Percentiles rank a stretch among this genome's conserved stretches.
Evolutionary conservation across 495 filamentous ascomycete species (phyloP).

Genomic region (Massariosphaeria phaeospora): DNA sequence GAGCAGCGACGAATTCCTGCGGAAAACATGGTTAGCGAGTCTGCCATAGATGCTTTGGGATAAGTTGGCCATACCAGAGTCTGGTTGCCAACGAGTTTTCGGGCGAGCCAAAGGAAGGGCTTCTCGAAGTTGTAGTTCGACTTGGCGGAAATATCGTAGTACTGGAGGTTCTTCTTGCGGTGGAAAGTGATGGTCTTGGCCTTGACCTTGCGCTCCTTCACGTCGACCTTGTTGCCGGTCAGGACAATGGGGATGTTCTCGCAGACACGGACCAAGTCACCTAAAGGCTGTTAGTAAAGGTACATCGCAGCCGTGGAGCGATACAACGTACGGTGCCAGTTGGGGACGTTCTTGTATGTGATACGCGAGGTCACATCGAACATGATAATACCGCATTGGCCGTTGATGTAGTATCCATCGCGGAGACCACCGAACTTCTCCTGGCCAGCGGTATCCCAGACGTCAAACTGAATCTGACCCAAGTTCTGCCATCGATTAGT

Average conservation of each 20-base stretch:
- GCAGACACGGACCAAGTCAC: constrained; percentile 98
- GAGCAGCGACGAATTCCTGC: constrained; percentile 94
- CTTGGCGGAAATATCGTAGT: constrained; percentile 99
- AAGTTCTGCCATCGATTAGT: constrained; percentile 62
- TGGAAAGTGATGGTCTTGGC: constrained; percentile 99
- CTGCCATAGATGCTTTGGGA: constrained; percentile 4
- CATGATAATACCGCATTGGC: constrained; percentile 99
- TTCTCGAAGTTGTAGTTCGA: constrained; percentile 99
- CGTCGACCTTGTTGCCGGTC: constrained; percentile 99
- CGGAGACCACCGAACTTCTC: constrained; percentile 99
- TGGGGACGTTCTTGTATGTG: constrained; percentile 99
- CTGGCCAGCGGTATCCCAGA: constrained; percentile 99
- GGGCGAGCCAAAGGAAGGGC: constrained; percentile 98
- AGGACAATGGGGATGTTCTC: constrained; percentile 99
- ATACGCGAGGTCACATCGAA: constrained; percentile 99
- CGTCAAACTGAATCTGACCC: constrained; percentile 96
- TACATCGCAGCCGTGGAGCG: constrained; percentile 15
- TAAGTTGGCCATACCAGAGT: constrained; percentile 59
- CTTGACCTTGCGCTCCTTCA: constrained; percentile 99
- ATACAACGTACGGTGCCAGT: constrained; percentile 92
- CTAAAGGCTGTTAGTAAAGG: constrained; percentile 46
- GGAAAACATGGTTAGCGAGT: constrained; percentile 20
- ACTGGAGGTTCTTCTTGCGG: constrained; percentile 99
- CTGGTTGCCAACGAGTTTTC: constrained; percentile 96
- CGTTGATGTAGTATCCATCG: constrained; percentile 99